These are phyloP conservation scores for Myxozyma sirexii DNA, from an alignment of 805 yeast species.

Conservation along the genomic window DNA sequence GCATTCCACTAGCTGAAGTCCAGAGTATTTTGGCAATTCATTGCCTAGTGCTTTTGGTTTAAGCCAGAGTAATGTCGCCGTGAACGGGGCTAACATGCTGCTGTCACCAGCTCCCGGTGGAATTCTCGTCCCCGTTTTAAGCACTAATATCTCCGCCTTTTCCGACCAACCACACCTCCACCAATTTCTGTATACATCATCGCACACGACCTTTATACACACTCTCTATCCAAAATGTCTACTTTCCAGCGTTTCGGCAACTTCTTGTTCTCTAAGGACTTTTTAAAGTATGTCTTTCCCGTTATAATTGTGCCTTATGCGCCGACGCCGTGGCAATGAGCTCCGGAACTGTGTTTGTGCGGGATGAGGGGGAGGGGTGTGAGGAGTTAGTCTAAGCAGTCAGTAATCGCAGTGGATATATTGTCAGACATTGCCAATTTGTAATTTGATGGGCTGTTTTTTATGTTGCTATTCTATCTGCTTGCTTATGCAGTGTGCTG, in stretches of 20 bases:
- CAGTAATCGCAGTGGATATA: too few species aligned
- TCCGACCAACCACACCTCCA: slow-evolving; percentile 1
- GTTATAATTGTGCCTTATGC: too few species aligned
- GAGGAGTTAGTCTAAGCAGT: background rate
- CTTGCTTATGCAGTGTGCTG: too few species aligned
- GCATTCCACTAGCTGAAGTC: too few species aligned
- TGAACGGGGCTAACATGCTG: background rate
- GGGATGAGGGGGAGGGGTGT: slow-evolving; percentile 1
- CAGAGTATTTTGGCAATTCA: too few species aligned
- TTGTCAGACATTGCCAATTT: background rate
- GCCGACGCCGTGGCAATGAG: background rate
- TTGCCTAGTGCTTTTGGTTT: too few species aligned
- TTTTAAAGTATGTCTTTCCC: slow-evolving; percentile 41
- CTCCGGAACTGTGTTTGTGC: slow-evolving; percentile 1
- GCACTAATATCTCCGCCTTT: background rate
- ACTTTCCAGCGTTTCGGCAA: slow-evolving; percentile 41
- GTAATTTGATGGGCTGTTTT: background rate
- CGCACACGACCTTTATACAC: slow-evolving; percentile 5
- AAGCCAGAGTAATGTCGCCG: background rate
- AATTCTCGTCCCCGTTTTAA: background rate
- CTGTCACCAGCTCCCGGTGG: too few species aligned
- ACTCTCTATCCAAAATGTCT: background rate
- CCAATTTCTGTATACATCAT: background rate
- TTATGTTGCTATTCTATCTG: background rate
- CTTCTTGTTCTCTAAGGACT: slow-evolving; percentile 47